A percentile compares a stretch with the other conserved stretches of the same genome.
Evolutionary conservation across 495 filamentous ascomycete species (phyloP).

Genomic region (Annulohypoxylon moriforme): DNA sequence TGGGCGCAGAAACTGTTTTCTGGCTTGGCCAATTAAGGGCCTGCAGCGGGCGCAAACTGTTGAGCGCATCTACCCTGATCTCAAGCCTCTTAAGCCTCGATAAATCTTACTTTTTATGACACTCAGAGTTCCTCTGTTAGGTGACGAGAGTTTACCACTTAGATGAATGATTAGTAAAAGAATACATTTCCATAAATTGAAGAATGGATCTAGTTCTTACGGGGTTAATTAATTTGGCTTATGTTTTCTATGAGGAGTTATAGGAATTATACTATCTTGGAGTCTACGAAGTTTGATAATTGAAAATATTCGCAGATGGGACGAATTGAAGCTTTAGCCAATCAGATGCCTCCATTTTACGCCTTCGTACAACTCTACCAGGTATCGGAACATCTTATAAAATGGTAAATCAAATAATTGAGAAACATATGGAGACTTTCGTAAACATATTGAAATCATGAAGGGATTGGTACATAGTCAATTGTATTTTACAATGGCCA

Average conservation of each 20-base stretch:
- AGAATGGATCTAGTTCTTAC: not conserved
- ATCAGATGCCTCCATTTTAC: slow-evolving; percentile 8
- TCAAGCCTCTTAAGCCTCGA: not conserved
- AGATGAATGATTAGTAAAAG: not conserved
- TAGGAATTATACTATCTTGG: not conserved
- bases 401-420: too few species aligned
- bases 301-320: slow-evolving; percentile 36
- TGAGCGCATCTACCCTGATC: slow-evolving; percentile 39
- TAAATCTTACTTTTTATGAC: too few species aligned
- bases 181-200: not conserved
- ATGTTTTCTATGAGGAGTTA: not conserved
- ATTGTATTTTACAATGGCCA: slow-evolving; percentile 15
- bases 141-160: not conserved
- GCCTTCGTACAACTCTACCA: not conserved
- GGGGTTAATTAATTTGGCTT: not conserved
- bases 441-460: slow-evolving; percentile 14
- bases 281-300: slow-evolving; percentile 15
- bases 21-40: slow-evolving; percentile 31
- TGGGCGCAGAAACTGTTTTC: slow-evolving; percentile 20
- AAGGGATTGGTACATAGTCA: slow-evolving; percentile 4
- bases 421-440: not conserved
- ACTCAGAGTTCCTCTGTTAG: too few species aligned
- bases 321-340: slow-evolving; percentile 20
- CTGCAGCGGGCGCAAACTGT: slow-evolving; percentile 43
- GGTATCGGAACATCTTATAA: not conserved